Evolutionary conservation across 2,329 filamentous ascomycete genomes (phyloP).

Genomic region (Chaetomiaceae sp.): DNA sequence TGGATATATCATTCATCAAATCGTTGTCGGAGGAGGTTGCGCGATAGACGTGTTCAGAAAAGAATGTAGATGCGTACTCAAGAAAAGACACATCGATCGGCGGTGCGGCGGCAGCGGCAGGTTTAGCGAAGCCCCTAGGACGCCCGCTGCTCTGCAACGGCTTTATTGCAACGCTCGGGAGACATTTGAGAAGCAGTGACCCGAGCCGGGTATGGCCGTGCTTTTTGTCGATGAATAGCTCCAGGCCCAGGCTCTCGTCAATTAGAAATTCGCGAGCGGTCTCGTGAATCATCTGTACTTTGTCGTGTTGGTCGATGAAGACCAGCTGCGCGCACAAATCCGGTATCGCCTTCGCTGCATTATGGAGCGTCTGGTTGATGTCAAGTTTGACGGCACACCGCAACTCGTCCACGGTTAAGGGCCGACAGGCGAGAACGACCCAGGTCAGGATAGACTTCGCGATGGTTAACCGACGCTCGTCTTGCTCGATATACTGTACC

Average conservation of each 20-base stretch:
- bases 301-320: conserved; percentile 27
- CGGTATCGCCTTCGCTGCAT: conserved; percentile 28
- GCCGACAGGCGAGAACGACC: conserved; percentile 32
- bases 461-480: conserved; percentile 22
- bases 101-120: not conserved
- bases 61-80: conserved; percentile 27
- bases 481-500: conserved; percentile 23
- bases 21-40: conserved; percentile 20
- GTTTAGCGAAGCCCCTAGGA: conserved; percentile 3
- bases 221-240: conserved; percentile 22
- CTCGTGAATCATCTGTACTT: conserved; percentile 31
- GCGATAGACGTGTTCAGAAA: conserved; percentile 28
- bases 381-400: conserved; percentile 33
- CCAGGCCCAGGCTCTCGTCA: conserved; percentile 16
- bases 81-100: conserved; percentile 16
- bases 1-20: conserved; percentile 52
- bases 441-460: conserved; percentile 35
- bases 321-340: conserved; percentile 32
- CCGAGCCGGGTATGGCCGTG: conserved; percentile 33
- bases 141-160: not conserved
- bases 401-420: conserved; percentile 34
- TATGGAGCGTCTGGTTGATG: conserved; percentile 29
- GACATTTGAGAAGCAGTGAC: conserved; percentile 24
- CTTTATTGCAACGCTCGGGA: conserved; percentile 22
- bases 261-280: conserved; percentile 32